These are phyloP conservation scores for Candida rishiriensis DNA, from an alignment of 805 yeast species.

Conservation along the genomic window DNA sequence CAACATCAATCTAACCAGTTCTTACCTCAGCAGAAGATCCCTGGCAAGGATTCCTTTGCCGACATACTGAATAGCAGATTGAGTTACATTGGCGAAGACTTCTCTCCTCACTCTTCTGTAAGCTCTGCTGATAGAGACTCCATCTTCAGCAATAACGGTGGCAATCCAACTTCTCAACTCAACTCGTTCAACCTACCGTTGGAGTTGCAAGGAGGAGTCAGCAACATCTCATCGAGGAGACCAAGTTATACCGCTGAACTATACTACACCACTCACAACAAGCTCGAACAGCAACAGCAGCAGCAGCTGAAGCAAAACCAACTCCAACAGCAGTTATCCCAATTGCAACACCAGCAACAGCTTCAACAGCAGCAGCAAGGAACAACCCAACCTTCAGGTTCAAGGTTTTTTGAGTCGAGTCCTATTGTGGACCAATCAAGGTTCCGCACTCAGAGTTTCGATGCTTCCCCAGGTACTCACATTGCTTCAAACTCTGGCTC, in stretches of 20 bases:
- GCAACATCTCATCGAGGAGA: conserved; percentile 60
- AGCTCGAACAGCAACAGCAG: conserved; percentile 18
- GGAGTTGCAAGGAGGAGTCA: conserved; percentile 63
- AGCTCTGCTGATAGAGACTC: conserved; percentile 28
- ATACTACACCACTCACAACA: conserved; percentile 33
- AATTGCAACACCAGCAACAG: conserved; percentile 1
- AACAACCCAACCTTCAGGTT: conserved; percentile 9
- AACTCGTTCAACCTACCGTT: conserved; percentile 44
- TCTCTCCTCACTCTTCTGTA: conserved; percentile 28
- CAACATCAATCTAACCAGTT: too few species aligned
- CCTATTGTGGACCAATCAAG: conserved; percentile 2
- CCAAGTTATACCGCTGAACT: conserved; percentile 73
- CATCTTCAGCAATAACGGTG: conserved; percentile 11
- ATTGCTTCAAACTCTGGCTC: background rate
- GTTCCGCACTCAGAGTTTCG: conserved; percentile 15
- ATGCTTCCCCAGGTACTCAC: conserved; percentile 1
- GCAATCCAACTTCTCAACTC: background rate
- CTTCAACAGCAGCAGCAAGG: conserved; percentile 5
- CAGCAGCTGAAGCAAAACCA: conserved; percentile 7
- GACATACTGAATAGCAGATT: conserved; percentile 16
- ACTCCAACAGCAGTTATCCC: conserved; percentile 8
- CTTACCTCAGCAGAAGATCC: background rate
- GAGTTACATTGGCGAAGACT: conserved; percentile 14
- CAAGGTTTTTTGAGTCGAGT: conserved; percentile 18
- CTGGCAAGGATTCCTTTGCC: conserved; percentile 14